phyloP scores from a whole-genome alignment of 805 yeast species.

The Cyberlindnera sargentensis region DNA sequence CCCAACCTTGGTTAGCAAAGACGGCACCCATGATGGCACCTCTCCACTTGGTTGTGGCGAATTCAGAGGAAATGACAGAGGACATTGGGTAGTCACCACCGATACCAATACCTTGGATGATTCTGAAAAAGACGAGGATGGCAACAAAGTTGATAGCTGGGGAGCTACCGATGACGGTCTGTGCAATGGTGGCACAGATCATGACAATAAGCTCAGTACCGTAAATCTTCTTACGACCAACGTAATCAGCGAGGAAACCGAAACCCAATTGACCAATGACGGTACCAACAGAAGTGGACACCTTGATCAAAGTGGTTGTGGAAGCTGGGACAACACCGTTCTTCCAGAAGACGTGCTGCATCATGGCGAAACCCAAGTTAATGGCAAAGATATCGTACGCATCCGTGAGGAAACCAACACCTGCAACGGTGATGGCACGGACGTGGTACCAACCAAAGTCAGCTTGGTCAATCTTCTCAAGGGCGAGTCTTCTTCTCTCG shows the following conservation, averaged over 20 bases:
- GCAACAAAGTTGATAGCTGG: constrained; percentile 71
- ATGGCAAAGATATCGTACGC: constrained; percentile 91
- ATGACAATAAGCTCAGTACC: constrained; percentile 83
- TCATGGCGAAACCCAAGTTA: constrained; percentile 73
- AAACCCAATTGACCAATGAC: constrained; percentile 86
- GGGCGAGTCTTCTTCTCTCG: constrained; percentile 80
- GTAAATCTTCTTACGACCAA: constrained; percentile 84
- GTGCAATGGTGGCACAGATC: constrained; percentile 72
- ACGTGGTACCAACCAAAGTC: constrained; percentile 77
- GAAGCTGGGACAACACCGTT: constrained; percentile 54
- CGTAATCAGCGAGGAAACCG: constrained; percentile 72
- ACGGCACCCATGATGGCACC: constrained; percentile 97
- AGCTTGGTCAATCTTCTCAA: constrained; percentile 77
- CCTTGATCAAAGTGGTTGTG: constrained; percentile 71
- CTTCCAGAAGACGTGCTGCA: constrained; percentile 71
- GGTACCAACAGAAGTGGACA: constrained; percentile 90
- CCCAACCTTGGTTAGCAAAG: constrained; percentile 96
- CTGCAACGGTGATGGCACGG: constrained; percentile 77
- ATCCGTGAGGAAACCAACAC: constrained; percentile 92
- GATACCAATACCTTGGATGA: constrained; percentile 90
- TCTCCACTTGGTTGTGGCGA: constrained; percentile 93
- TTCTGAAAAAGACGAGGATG: constrained; percentile 69
- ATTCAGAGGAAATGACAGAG: constrained; percentile 88
- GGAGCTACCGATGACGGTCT: constrained; percentile 66
- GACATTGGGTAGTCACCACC: constrained; percentile 97